These are phyloP conservation scores for Hibiscus syriacus DNA, from an alignment of 345 rosid genomes.

Conservation along the genomic window DNA sequence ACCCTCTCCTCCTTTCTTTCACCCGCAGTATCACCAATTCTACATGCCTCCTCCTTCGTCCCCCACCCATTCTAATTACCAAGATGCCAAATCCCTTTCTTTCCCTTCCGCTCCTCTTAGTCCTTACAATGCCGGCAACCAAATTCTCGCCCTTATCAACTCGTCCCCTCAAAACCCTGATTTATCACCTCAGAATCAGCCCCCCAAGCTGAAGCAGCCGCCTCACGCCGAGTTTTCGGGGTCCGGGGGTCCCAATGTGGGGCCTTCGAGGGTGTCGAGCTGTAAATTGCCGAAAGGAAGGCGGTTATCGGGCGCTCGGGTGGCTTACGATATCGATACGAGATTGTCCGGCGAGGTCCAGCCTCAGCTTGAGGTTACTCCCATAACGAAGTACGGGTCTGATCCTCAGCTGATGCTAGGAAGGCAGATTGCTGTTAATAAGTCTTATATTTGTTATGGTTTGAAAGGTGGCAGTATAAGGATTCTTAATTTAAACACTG, in stretches of 20 bases:
- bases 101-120: slow-evolving; percentile 32
- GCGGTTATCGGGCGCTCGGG: slow-evolving; percentile 44
- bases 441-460: slow-evolving; percentile 74
- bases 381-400: slow-evolving; percentile 81
- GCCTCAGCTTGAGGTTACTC: slow-evolving; percentile 85
- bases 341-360: slow-evolving; percentile 59
- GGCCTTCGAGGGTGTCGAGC: slow-evolving; percentile 40
- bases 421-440: slow-evolving; percentile 77
- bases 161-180: slow-evolving; percentile 25
- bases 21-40: slow-evolving; percentile 37
- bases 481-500: slow-evolving; percentile 78
- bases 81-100: slow-evolving; percentile 21
- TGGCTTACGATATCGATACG: slow-evolving; percentile 57
- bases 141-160: slow-evolving; percentile 60
- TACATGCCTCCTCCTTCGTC: slow-evolving; percentile 27
- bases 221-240: slow-evolving; percentile 25
- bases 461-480: slow-evolving; percentile 76
- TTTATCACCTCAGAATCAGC: slow-evolving; percentile 17
- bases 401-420: slow-evolving; percentile 82
- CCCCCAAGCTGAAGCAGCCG: slow-evolving; percentile 11
- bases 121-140: slow-evolving; percentile 52
- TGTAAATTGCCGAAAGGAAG: slow-evolving; percentile 55
- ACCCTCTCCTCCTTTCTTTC: slow-evolving; percentile 39
- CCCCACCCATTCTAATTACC: not conserved
- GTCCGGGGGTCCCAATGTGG: slow-evolving; percentile 22